Evolutionary conservation across 805 yeast genomes (phyloP).

Genomic region (Saturnispora sanitii): DNA sequence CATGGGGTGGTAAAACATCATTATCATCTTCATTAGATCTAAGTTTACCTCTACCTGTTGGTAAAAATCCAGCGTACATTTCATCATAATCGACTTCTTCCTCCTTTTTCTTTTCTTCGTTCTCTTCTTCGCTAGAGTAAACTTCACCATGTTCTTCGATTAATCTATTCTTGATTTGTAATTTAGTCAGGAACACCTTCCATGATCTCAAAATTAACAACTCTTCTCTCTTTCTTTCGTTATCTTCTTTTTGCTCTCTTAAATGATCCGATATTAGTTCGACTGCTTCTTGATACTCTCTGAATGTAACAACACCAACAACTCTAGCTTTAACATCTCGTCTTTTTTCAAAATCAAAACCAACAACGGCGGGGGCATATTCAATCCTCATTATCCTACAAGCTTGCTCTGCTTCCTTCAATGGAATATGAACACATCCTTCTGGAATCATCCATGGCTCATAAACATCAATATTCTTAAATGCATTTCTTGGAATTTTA

Average conservation of each 20-base stretch:
- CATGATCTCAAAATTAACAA: slow-evolving; percentile 42
- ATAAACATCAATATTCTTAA: slow-evolving; percentile 77
- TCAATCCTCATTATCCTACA: slow-evolving; percentile 63
- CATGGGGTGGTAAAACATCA: not conserved
- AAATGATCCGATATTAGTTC: slow-evolving; percentile 39
- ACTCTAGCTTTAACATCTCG: slow-evolving; percentile 47
- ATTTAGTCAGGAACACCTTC: slow-evolving; percentile 42
- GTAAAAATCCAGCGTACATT: slow-evolving; percentile 20
- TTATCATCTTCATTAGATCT: not conserved
- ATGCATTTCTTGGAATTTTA: slow-evolving; percentile 61
- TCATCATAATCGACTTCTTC: slow-evolving; percentile 9
- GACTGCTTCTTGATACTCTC: slow-evolving; percentile 52
- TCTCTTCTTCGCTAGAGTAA: slow-evolving; percentile 19
- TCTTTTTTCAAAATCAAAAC: slow-evolving; percentile 58
- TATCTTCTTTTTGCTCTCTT: slow-evolving; percentile 39
- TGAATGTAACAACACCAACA: slow-evolving; percentile 69
- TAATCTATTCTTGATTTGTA: slow-evolving; percentile 39
- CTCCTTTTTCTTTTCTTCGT: slow-evolving; percentile 6
- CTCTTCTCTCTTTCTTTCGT: slow-evolving; percentile 34
- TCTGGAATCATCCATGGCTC: slow-evolving; percentile 72
- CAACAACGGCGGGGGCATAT: slow-evolving; percentile 79
- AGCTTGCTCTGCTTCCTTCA: slow-evolving; percentile 53
- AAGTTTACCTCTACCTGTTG: slow-evolving; percentile 10
- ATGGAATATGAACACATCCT: slow-evolving; percentile 55
- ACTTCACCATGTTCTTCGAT: slow-evolving; percentile 40